A percentile compares a stretch with the other conserved stretches of the same genome.
phyloP scores from a whole-genome alignment of 2,329 filamentous ascomycete genomes.

The Cladophialophora chaetospira region DNA sequence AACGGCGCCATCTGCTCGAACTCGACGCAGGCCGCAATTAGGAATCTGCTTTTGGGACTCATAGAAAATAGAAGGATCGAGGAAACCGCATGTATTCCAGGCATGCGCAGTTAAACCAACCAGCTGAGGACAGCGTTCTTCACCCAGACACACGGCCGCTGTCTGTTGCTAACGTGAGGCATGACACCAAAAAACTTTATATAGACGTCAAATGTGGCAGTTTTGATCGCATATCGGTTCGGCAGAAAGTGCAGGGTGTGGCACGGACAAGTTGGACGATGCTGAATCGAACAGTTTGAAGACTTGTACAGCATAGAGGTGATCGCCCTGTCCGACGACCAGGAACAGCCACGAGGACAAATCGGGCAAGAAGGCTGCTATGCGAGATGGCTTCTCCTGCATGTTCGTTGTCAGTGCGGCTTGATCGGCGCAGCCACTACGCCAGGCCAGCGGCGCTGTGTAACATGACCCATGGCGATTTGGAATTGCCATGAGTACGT shows the following conservation, averaged over 20 bases:
- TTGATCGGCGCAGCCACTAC: background rate
- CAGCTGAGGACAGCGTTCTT: no score
- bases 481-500: constrained; percentile 26
- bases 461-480: constrained; percentile 22
- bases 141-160: no score
- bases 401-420: background rate
- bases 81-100: no score
- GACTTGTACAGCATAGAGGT: background rate
- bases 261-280: background rate
- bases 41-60: no score
- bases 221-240: background rate
- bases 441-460: constrained; percentile 12
- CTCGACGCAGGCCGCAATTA: no score
- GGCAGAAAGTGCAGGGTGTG: background rate
- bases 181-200: no score
- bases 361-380: background rate
- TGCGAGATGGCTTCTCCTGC: background rate
- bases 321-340: background rate
- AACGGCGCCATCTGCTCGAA: no score
- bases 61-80: no score
- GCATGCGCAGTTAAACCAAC: no score
- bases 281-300: no score
- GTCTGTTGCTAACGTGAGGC: no score
- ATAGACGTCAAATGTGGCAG: background rate
- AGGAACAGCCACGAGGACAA: background rate